Percentiles rank a stretch among this genome's conserved stretches.
Evolutionary conservation across 208 protist species (phyloP).

Genomic region (Angomonas deanei): DNA sequence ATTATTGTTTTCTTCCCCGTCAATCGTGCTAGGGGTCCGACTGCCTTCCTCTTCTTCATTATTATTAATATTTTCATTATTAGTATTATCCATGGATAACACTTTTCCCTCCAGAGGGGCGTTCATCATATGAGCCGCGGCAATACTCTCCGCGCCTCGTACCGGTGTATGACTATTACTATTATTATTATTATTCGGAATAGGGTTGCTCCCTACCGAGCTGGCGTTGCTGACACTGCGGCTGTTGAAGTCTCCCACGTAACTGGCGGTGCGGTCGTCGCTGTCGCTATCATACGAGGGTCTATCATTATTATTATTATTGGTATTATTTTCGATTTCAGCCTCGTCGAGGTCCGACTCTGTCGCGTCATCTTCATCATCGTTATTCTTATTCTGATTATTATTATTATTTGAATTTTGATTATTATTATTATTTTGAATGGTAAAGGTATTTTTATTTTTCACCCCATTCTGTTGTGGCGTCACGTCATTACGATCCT

Average conservation of each 20-base stretch:
- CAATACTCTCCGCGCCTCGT: not conserved
- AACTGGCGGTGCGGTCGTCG: constrained; percentile 41
- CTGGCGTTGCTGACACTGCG: constrained; percentile 20
- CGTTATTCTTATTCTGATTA: too few species aligned
- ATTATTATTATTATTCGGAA: not conserved
- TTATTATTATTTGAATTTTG: too few species aligned
- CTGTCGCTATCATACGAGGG: too few species aligned
- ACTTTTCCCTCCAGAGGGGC: too few species aligned
- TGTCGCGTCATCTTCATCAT: constrained; percentile 2
- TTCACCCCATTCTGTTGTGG: too few species aligned
- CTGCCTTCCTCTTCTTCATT: constrained; percentile 36
- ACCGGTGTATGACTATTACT: not conserved
- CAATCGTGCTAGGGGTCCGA: constrained; percentile 55
- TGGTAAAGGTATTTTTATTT: too few species aligned
- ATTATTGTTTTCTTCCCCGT: constrained; percentile 23
- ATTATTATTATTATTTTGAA: too few species aligned
- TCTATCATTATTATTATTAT: too few species aligned
- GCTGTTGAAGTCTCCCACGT: constrained; percentile 21
- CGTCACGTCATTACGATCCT: too few species aligned
- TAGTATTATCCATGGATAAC: too few species aligned
- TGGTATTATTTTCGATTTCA: too few species aligned
- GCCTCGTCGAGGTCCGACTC: constrained; percentile 1
- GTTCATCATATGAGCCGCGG: not conserved
- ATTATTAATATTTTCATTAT: too few species aligned
- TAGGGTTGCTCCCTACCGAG: constrained; percentile 12